phyloP scores from a whole-genome alignment of 2,329 filamentous ascomycete species.

The Xylariales sp. region DNA sequence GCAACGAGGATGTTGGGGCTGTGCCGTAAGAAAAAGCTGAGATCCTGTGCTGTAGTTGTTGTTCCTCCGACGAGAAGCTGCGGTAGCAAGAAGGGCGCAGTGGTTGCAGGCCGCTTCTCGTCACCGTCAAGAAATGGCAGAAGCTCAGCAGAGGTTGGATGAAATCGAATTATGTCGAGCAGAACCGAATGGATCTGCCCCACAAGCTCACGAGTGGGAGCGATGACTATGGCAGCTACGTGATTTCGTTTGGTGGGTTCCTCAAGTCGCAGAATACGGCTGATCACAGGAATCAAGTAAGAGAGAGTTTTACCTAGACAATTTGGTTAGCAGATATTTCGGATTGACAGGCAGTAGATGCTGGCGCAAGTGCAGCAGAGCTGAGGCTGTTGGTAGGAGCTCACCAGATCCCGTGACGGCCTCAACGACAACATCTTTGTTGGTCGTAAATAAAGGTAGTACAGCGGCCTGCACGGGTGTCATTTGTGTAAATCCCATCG shows the following conservation, averaged over 20 bases:
- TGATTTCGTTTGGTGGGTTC: slow-evolving; percentile 87
- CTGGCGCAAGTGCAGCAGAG: too few species aligned
- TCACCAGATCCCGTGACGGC: slow-evolving; percentile 9
- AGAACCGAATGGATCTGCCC: slow-evolving; percentile 85
- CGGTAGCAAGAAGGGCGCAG: slow-evolving; percentile 61
- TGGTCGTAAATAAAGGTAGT: slow-evolving; percentile 36
- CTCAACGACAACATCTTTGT: slow-evolving; percentile 92
- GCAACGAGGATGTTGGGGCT: slow-evolving; percentile 87
- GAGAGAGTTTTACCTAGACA: too few species aligned
- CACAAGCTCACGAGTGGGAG: slow-evolving; percentile 88
- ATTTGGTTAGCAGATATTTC: too few species aligned
- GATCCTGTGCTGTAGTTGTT: slow-evolving; percentile 77
- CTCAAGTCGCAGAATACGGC: slow-evolving; percentile 74
- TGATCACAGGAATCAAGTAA: slow-evolving; percentile 78
- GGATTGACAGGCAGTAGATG: too few species aligned
- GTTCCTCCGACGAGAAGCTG: slow-evolving; percentile 83
- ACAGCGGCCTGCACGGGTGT: slow-evolving; percentile 94
- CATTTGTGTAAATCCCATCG: slow-evolving; percentile 83
- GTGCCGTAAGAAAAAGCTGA: slow-evolving; percentile 76
- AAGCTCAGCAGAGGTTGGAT: slow-evolving; percentile 69
- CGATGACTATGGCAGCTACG: slow-evolving; percentile 85
- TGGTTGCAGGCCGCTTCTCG: slow-evolving; percentile 47
- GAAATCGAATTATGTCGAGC: slow-evolving; percentile 73
- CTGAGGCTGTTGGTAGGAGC: too few species aligned
- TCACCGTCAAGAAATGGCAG: slow-evolving; percentile 52